Base-by-base conservation (phyloP, 495 filamentous ascomycete genomes). In the Aspergillus mulundensis region DNA sequence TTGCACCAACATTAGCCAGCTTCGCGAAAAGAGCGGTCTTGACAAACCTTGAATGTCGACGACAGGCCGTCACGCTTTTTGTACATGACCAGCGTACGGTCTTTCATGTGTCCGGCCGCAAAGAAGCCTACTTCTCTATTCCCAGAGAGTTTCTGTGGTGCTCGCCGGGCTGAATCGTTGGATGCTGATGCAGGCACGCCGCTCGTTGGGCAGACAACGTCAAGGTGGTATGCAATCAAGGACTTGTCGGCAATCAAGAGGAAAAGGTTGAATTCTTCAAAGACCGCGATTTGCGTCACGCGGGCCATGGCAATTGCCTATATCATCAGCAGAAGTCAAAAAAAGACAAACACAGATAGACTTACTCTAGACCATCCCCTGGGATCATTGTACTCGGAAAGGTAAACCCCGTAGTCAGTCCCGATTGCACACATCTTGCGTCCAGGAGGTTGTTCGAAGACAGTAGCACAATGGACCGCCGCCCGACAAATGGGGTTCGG, bases 61-160 rank as follows among this genome's bases (percentile, higher is more conserved):
- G 88, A 88, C 42, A 96, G 74, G 32, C 88, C 87, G 67, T 97
- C 95, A 32, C 90, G 88, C 70, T 95, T 95, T 71, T 97, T 97
- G 80, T 97, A 97, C 69, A 98, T 89, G 16, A 98, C 85, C 46
- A 98, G 76, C 59, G 86, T 89, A 7, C 94, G 84, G 56, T 98
- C 95, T 75, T 98, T 98, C 91, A 97, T 96, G 50, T 88, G 83
- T 12, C 91, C 94, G 3, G 89, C 90, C 6, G 91, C 90, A 69
- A 97, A 97, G 80, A 97, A 97, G 30, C 91, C 86, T 14, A 98
- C 91, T 71, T 97, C 94, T 54, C 90, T 86, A 51, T 79, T 79
- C 18, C 88, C 89, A 41, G 91, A 95, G 28, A 98, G 76, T 61
- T 95, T 92, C 66, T 97, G 93, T 1, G 95, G 94, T 4, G 93